A percentile compares a stretch with the other conserved stretches of the same genome.
These are phyloP conservation scores for Ceratobasidium sp. DNA, from an alignment of 1,284 basidiomycete genomes.

Conservation along the genomic window DNA sequence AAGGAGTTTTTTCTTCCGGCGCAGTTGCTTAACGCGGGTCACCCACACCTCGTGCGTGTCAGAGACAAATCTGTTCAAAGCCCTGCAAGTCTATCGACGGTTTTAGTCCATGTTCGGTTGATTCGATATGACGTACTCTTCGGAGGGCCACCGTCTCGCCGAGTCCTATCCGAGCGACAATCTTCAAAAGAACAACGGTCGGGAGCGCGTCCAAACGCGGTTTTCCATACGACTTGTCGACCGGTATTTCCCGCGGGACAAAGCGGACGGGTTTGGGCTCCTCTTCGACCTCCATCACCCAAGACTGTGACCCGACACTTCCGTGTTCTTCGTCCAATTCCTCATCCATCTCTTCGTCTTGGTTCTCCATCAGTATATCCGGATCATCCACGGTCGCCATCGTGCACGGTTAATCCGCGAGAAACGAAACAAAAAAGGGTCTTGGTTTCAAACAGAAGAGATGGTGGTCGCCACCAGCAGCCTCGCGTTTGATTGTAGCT, in stretches of 20 bases:
- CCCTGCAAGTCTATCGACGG: constrained; percentile 12
- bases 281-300: not conserved
- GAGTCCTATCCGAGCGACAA: not conserved
- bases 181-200: not conserved
- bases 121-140: constrained; percentile 13
- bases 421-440: constrained; percentile 6
- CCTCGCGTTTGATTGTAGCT: constrained; percentile 7
- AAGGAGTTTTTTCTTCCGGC: not conserved
- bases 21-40: not conserved
- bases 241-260: not conserved
- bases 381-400: constrained; percentile 10
- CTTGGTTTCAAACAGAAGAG: constrained; percentile 17
- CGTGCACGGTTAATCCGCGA: constrained; percentile 2
- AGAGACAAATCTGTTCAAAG: not conserved
- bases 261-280: not conserved
- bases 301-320: not conserved
- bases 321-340: not conserved
- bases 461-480: constrained; percentile 22
- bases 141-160: constrained; percentile 2
- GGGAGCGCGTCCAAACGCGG: constrained; percentile 29
- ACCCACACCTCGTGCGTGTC: not conserved
- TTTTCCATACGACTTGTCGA: constrained; percentile 15
- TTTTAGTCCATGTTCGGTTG: not conserved
- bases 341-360: not conserved
- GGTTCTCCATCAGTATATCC: constrained; percentile 11